phyloP scores from a whole-genome alignment of 2,329 filamentous ascomycete genomes.

The Penicillium oxalicum region DNA sequence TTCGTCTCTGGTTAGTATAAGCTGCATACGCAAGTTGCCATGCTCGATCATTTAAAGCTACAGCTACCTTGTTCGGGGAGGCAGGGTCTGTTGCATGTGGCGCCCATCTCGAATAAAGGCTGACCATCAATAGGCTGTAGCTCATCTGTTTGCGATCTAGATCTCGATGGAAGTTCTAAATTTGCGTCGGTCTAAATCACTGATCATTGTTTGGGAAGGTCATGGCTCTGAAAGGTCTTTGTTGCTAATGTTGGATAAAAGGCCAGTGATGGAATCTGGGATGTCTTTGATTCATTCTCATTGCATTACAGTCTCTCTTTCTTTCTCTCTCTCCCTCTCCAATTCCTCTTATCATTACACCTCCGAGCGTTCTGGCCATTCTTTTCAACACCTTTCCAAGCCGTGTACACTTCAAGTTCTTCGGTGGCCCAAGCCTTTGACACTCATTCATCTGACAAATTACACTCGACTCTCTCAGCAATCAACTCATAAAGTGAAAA shows the following conservation, averaged over 20 bases:
- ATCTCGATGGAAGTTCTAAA: slow-evolving; percentile 7
- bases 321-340: too few relatives aligned
- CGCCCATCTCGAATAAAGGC: neutral
- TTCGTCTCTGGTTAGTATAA: neutral
- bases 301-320: neutral
- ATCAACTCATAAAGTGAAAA: too few relatives aligned
- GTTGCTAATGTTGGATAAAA: neutral
- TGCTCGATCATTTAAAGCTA: neutral
- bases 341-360: too few relatives aligned
- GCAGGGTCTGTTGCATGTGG: slow-evolving; percentile 4
- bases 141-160: neutral
- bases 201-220: neutral
- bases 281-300: neutral
- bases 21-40: neutral
- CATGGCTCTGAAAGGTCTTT: neutral
- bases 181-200: slow-evolving; percentile 12
- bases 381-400: too few relatives aligned
- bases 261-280: neutral
- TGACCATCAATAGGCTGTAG: neutral
- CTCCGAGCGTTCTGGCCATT: too few relatives aligned
- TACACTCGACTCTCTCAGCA: too few relatives aligned
- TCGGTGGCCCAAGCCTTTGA: too few relatives aligned
- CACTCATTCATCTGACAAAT: too few relatives aligned
- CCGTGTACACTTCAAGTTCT: too few relatives aligned
- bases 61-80: neutral